Base-by-base conservation (phyloP, 2,329 filamentous ascomycete genomes). In the Dryadomyces quercivorus region DNA sequence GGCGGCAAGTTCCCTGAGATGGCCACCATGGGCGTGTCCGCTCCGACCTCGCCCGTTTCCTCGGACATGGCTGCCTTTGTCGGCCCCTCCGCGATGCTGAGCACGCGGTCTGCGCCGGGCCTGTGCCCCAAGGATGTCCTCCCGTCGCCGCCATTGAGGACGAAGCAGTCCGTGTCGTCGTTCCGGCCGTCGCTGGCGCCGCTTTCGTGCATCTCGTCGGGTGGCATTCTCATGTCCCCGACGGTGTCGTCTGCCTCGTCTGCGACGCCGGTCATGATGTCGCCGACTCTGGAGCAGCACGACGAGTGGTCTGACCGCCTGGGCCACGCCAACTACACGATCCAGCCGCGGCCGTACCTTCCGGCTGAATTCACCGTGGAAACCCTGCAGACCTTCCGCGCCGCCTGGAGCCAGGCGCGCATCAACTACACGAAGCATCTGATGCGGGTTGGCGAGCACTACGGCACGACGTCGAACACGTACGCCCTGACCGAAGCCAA, bases 311-410 rank as follows among this genome's bases (percentile, higher is more conserved):
- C 88, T 1, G 81, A 85, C 63, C 82, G 82, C 55, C 80, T 97
- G 15, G 92, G 92, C 31, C 91, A 97, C 66, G 91, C 91, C 59
- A 95, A 97, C 71, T 96, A 94, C 67, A 91, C 81, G 62, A 94
- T 97, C 61, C 72, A 80, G 21, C 91, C 91, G 0, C 80, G 84
- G 65, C 92, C 91, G 0, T 95, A 95, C 64, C 69, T 80, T 9
- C 85, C 88, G 0, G 76, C 82, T 16, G 65, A 65, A 2, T 80
- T 80, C 58, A 81, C 85, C 59, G 64, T 83, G 10, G 75, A 78
- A 5, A 66, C 73, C 1, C 68, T 81, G 26, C 77, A 77, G 38
- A 77, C 82, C 63, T 75, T 95, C 51, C 82, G 86, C 52, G 75
- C 80, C 7, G 86, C 94, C 63, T 95, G 91, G 90, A 85, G 92